Conservation (phyloP, 1,284 basidiomycete genomes). For the Austropuccinia psidii region DNA sequence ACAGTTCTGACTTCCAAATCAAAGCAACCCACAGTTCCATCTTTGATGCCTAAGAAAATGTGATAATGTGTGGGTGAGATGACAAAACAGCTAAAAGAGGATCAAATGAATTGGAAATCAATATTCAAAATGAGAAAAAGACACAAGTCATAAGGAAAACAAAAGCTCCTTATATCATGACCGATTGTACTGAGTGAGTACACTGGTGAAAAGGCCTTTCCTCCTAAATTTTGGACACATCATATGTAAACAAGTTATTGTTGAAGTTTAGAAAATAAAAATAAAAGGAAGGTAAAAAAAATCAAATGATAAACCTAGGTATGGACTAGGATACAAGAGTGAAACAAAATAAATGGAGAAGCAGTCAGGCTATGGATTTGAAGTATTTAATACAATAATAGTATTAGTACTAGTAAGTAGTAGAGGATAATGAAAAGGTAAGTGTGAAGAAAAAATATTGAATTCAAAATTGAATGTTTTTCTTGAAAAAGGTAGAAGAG, state of each 20-base stretch:
- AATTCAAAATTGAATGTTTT: too few species aligned
- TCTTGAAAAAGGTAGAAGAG: too few species aligned
- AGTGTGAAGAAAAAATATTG: too few species aligned
- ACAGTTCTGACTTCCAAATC: conserved; percentile 47
- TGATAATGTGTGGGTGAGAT: conserved; percentile 68
- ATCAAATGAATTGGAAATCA: too few species aligned
- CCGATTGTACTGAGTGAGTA: conserved; percentile 54
- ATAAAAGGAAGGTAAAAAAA: too few species aligned
- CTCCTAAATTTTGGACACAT: conserved; percentile 53
- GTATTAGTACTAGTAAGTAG: too few species aligned
- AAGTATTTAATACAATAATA: too few species aligned
- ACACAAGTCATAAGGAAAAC: conserved; percentile 39
- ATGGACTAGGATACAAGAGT: too few species aligned
- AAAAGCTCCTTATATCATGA: conserved; percentile 50
- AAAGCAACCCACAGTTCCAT: conserved; percentile 50
- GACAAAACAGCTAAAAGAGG: conserved; percentile 58
- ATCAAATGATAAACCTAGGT: too few species aligned
- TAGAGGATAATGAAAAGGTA: too few species aligned
- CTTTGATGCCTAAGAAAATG: conserved; percentile 54
- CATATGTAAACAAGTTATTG: conserved; percentile 62
- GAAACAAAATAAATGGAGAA: too few species aligned
- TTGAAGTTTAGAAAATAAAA: conserved; percentile 54
- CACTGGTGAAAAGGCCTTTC: conserved; percentile 56
- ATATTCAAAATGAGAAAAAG: conserved; percentile 42
- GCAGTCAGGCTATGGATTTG: too few species aligned